These are phyloP conservation scores for Fibroporia radiculosa DNA, from an alignment of 768 basidiomycete genomes.

Conservation along the genomic window DNA sequence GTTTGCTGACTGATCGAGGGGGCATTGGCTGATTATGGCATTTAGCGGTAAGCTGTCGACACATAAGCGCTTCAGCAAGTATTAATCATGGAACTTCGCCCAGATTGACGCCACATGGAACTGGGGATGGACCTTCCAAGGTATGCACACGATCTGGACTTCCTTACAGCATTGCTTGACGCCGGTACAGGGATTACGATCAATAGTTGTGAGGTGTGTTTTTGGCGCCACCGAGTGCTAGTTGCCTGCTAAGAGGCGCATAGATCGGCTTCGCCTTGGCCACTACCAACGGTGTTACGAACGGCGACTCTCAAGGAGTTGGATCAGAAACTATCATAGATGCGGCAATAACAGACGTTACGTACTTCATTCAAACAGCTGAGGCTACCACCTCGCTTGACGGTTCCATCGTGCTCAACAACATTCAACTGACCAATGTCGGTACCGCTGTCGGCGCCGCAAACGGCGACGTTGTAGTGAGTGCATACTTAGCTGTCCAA, in stretches of 20 bases:
- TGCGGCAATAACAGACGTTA: slow-evolving; percentile 51
- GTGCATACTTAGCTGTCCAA: background rate
- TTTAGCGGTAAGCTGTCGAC: slow-evolving; percentile 6
- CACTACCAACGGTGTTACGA: slow-evolving; percentile 6
- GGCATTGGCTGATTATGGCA: background rate
- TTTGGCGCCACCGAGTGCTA: background rate
- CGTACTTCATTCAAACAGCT: slow-evolving; percentile 48
- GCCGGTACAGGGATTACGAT: slow-evolving; percentile 26
- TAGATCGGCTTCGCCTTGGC: slow-evolving; percentile 18
- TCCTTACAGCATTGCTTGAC: background rate
- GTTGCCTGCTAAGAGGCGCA: background rate
- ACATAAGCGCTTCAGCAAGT: background rate
- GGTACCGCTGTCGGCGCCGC: slow-evolving; percentile 50
- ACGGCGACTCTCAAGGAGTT: slow-evolving; percentile 26
- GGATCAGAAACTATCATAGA: slow-evolving; percentile 61
- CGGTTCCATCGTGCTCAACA: slow-evolving; percentile 61
- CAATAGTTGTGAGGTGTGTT: slow-evolving; percentile 29
- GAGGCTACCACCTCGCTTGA: slow-evolving; percentile 38
- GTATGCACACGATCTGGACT: no score
- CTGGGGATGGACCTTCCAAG: slow-evolving; percentile 46
- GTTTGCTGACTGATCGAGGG: background rate
- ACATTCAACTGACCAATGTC: slow-evolving; percentile 53
- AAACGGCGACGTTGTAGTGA: slow-evolving; percentile 37
- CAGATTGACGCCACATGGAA: slow-evolving; percentile 20
- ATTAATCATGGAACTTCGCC: background rate